phyloP scores from a whole-genome alignment of 2,329 filamentous ascomycete genomes.

The Shiraia sp. region DNA sequence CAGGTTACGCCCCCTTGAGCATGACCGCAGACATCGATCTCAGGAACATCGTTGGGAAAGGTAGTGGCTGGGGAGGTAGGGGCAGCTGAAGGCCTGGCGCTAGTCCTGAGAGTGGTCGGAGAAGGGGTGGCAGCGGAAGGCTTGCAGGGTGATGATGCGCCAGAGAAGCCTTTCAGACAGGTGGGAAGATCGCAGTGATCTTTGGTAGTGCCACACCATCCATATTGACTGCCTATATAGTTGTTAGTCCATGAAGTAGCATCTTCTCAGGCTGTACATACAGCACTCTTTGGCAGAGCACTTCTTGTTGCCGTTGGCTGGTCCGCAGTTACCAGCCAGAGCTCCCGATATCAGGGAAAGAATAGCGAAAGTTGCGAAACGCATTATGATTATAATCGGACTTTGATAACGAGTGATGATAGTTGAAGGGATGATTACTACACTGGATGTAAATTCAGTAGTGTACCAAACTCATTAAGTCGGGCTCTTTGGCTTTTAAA shows the following conservation, averaged over 20 bases:
- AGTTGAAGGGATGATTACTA: slow-evolving; percentile 1
- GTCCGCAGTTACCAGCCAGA: slow-evolving; percentile 42
- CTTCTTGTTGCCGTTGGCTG: slow-evolving; percentile 34
- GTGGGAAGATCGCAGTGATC: slow-evolving; percentile 43
- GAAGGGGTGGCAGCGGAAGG: too few species aligned
- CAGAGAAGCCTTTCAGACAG: slow-evolving; percentile 40
- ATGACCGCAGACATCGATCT: slow-evolving; percentile 48
- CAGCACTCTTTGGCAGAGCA: slow-evolving; percentile 44
- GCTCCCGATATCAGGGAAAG: slow-evolving; percentile 30
- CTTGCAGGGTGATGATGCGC: slow-evolving; percentile 37
- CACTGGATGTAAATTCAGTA: slow-evolving; percentile 3
- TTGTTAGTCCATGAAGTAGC: too few species aligned
- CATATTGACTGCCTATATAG: slow-evolving; percentile 36
- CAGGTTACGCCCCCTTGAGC: slow-evolving; percentile 44
- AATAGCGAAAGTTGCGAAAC: slow-evolving; percentile 26
- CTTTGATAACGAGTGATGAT: slow-evolving; percentile 3
- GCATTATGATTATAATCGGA: slow-evolving; percentile 34
- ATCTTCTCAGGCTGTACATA: too few species aligned
- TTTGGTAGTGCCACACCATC: slow-evolving; percentile 41
- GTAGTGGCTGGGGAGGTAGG: slow-evolving; percentile 17
- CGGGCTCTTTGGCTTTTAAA: too few species aligned
- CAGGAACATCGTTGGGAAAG: slow-evolving; percentile 38
- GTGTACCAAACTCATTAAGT: not conserved
- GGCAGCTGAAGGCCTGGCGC: slow-evolving; percentile 15
- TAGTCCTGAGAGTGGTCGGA: slow-evolving; percentile 21